Evolutionary conservation across 805 yeast species (phyloP), one percentile per base, ranked within the genome.

Genomic region (Candida manassasensis): DNA sequence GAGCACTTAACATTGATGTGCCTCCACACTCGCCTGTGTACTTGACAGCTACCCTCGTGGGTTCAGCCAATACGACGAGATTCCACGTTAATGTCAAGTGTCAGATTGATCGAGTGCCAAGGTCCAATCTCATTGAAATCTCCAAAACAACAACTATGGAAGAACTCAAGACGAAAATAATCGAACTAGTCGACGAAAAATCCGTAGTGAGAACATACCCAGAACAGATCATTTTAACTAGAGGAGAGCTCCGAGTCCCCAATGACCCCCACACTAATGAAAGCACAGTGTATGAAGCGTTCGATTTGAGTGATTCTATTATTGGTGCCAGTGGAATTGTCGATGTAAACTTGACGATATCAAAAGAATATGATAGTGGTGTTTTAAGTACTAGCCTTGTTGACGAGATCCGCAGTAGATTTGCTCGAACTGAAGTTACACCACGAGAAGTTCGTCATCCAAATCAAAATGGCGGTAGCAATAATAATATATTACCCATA

Each of bases 121-220:
- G 47, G 5, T 29, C 42, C 11, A 44, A 45, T 14, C 27, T 57
- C 13, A 47, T 58, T 33, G 61, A 56, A 32, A 38, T 53, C 9
- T 44, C 42, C 25, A 27, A 31, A 5, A 6, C 11, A 4, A 52
- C 58, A 3, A 48, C 52, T 4, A 15, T 55, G 2, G 29, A 42
- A 9, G 54, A 51, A 12, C 45, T 59, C 14, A 53, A 49, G 17
- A 36, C 36, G 7, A 36, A 36, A 27, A 31, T 59, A 3, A 45
- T 53, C 5, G 49, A 46, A 2, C 38, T 51, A 19, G 33, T 51
- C 12, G 60, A 55, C 32, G 34, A 34, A 16, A 32, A 34, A 6
- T 42, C 53, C 11, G 62, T 56, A 1, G 34, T 43, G 11, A 40
- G 62, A 31, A 55, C 61, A 1, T 54, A 50, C 30, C 45, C 44